A percentile compares a stretch with the other conserved stretches of the same genome.
Evolutionary conservation across 169 alveolate species (phyloP).

Genomic region (Cyclospora cayetanensis): DNA sequence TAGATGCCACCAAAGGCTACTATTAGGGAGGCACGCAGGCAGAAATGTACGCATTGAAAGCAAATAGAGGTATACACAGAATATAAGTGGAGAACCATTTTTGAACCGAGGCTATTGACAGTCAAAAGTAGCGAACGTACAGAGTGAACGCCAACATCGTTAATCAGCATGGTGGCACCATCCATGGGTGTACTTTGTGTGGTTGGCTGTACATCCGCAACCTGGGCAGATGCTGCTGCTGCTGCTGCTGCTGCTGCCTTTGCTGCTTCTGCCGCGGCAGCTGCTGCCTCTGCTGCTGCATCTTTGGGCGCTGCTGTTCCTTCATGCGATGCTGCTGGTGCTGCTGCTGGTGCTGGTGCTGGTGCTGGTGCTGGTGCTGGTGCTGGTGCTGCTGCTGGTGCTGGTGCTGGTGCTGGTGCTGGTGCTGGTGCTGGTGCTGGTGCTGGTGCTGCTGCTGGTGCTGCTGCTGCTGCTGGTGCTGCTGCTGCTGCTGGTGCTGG

Average conservation of each 20-base stretch:
- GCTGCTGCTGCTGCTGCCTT: not conserved
- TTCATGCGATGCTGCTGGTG: not conserved
- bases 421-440: not conserved
- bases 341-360: not conserved
- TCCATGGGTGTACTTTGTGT: not conserved
- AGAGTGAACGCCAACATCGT: not conserved
- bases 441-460: not conserved
- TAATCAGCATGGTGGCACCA: no score
- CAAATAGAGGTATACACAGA: no score
- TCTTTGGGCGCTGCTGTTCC: not conserved
- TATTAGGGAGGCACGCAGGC: no score
- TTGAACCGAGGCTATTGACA: no score
- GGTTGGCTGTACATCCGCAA: not conserved
- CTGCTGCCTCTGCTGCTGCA: not conserved
- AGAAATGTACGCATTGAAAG: no score
- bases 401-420: not conserved
- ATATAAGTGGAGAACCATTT: no score
- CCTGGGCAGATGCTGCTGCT: not conserved
- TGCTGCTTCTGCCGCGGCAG: not conserved
- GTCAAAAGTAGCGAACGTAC: not conserved
- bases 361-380: conserved; percentile 28
- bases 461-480: not conserved
- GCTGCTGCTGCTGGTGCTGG: not conserved
- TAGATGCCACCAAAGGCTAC: no score
- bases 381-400: not conserved